Base-by-base conservation (phyloP, 1,284 basidiomycete genomes). In the Sanghuangporus weigelae region DNA sequence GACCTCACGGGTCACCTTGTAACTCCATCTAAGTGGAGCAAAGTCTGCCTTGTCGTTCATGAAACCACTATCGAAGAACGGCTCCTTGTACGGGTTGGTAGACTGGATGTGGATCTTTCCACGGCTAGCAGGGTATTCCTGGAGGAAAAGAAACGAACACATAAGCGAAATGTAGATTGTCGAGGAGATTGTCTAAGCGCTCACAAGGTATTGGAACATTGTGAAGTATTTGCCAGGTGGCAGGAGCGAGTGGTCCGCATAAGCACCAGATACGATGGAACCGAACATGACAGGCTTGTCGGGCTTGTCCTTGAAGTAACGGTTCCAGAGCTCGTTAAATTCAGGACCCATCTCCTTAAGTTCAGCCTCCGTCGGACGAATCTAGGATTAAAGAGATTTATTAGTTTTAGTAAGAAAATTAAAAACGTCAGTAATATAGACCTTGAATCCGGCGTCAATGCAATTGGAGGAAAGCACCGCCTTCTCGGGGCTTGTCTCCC, bases 21-120 rank as follows among this genome's bases (percentile, higher is more conserved):
- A 89, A 69, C 83, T 84, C 87, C 87, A 89, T 56, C 86, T 83
- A 68, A 88, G 85, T 12, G 87, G 87, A n/a, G 85, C 86, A 69
- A 87, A 86, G 75, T 88, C 87, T 26, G 85, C 86, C 77, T 87
- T 86, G 76, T 88, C 74, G 77, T 87, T 89, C 85, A 89, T 84
- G 81, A 89, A 89, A 26, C 87, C 87, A 66, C 81, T 83, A 74
- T 89, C 86, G 70, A 87, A 88, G 75, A 75, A 78, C 3, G 87
- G 86, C 66, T 83, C 83, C 68, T 76, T 75, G 75, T 89, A 88
- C 3, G 87, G 86, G 74, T 79, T 84, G 46, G 78, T 65, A 36
- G 83, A 84, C 58, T 75, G 71, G 73, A 88, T 82, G 71, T 89
- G 87, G 69, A 89, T 87, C 83, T 84, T 85, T 68, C 85, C 85